Percentiles rank a stretch among this genome's conserved stretches.
These are phyloP conservation scores for Leptographium radiaticola DNA, from an alignment of 2,329 filamentous ascomycete species.

Conservation along the genomic window DNA sequence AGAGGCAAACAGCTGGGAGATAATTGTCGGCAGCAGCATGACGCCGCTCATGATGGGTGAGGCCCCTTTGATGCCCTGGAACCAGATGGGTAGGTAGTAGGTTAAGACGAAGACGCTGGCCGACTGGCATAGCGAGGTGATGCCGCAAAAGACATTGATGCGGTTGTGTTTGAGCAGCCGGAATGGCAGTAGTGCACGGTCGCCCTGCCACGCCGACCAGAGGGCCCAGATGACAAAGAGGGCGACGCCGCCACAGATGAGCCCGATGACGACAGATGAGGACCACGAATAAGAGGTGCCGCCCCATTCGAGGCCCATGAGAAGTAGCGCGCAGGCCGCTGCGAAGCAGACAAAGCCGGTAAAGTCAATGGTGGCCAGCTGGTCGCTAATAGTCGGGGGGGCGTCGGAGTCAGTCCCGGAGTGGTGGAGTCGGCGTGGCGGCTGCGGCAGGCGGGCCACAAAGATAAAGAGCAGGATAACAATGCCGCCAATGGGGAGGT, in stretches of 20 bases:
- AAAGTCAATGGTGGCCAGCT: conserved; percentile 22
- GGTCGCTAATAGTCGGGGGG: conserved; percentile 14
- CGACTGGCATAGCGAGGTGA: conserved; percentile 6
- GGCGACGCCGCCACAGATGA: not conserved
- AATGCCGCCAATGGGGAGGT: conserved; percentile 28
- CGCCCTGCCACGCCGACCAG: not conserved
- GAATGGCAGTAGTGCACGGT: conserved; percentile 14
- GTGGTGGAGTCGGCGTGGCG: not conserved
- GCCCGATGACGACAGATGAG: not conserved
- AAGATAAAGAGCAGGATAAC: conserved; percentile 19
- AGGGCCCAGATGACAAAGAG: not conserved
- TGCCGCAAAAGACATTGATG: conserved; percentile 13
- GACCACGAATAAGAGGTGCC: not conserved
- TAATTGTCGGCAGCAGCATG: conserved; percentile 9
- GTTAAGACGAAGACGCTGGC: conserved; percentile 16
- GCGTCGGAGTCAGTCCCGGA: conserved; percentile 10
- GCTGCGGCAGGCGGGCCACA: conserved; percentile 13
- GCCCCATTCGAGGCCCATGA: conserved; percentile 21
- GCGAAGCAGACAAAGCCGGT: conserved; percentile 29
- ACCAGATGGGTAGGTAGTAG: conserved; percentile 20
- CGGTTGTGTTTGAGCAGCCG: conserved; percentile 24
- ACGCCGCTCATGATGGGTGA: conserved; percentile 13
- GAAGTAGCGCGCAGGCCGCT: conserved; percentile 24
- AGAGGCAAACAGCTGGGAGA: conserved; percentile 5
- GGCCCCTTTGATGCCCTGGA: conserved; percentile 19